phyloP scores from a whole-genome alignment of 768 basidiomycete species.

The Coprinopsis cinerea region DNA sequence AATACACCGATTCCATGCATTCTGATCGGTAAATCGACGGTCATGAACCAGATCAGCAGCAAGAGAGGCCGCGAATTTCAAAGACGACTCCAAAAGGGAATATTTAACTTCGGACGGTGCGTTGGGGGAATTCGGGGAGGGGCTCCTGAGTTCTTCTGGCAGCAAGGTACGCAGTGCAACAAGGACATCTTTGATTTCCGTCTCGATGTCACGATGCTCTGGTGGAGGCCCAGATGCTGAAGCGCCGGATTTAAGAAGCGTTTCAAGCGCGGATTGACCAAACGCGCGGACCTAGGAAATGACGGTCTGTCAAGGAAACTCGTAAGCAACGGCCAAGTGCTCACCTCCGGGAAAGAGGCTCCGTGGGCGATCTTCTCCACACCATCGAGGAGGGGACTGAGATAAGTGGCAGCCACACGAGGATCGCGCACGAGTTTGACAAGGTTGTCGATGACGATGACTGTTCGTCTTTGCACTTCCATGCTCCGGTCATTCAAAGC shows the following conservation, averaged over 20 bases:
- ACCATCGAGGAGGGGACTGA: conserved; percentile 82
- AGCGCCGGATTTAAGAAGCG: conserved; percentile 79
- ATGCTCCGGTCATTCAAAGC: conserved; percentile 93
- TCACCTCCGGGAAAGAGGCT: conserved; percentile 92
- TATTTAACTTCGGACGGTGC: conserved; percentile 50
- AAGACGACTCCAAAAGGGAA: conserved; percentile 49
- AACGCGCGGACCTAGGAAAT: conserved; percentile 77
- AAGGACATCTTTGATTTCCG: conserved; percentile 53
- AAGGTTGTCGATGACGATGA: conserved; percentile 92
- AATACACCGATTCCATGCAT: conserved; percentile 65
- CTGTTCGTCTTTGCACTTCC: conserved; percentile 92
- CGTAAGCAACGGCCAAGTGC: conserved; percentile 15
- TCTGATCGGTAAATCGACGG: conserved; percentile 47
- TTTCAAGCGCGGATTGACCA: conserved; percentile 74
- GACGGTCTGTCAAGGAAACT: not conserved
- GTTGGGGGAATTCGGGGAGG: conserved; percentile 39
- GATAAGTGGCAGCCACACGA: conserved; percentile 81
- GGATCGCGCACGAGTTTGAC: conserved; percentile 96
- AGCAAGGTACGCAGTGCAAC: conserved; percentile 55
- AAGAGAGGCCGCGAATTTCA: conserved; percentile 69
- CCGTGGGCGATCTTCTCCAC: conserved; percentile 85
- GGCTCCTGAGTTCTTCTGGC: conserved; percentile 40
- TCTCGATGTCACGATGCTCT: conserved; percentile 62
- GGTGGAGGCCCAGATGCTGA: conserved; percentile 66
- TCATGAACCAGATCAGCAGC: conserved; percentile 70